Base-by-base conservation (phyloP, 768 basidiomycete species). In the Hypholoma fasciculare region DNA sequence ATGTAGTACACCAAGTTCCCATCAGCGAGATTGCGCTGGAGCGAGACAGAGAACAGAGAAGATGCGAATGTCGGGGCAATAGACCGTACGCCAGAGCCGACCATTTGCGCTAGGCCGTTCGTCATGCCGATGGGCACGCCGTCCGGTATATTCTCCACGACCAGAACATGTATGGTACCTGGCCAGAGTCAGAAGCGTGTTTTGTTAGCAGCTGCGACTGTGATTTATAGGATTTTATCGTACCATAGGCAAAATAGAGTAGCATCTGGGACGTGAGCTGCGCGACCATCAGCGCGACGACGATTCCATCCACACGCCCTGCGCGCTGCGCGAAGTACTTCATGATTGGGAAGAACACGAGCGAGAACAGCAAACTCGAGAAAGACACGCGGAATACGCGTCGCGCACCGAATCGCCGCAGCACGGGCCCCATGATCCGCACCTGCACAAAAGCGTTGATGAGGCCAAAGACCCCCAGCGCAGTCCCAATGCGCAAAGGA, bases 401-500 rank as follows among this genome's bases (percentile, higher is more conserved):
- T 60, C 81, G 81, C 23, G 82, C 67, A 1, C 90, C 89, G 54
- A 82, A 81, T 7, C 74, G 72, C 46, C 82, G 73, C 43, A 88
- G 78, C 20, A 83, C 47, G 19, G 72, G 68, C 3, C 82, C 81
- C 61, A 88, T 81, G 65, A 81, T 74, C 53, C 78, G 69, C 16
- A 82, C 63, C 64, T 88, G 86, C 61, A 85, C 69, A 36, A 81
- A 9, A 4, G 85, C 82, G 56, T 84, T 88, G 51, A 78, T 56
- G 23, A 85, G 61, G 0, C 65, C 65, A 49, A 76, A 63, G 9
- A 83, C 56, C 7, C 48, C 56, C 30, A 57, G 19, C 1, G 42
- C 16, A 9, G 37, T 77, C 6, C 90, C 90, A 38, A 92, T 92
- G 5, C 69, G 65, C 42, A 81, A 78, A 0, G 90, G 86, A 20